These are phyloP conservation scores for Suillus occidentalis DNA, from an alignment of 768 basidiomycete species.

Conservation along the genomic window DNA sequence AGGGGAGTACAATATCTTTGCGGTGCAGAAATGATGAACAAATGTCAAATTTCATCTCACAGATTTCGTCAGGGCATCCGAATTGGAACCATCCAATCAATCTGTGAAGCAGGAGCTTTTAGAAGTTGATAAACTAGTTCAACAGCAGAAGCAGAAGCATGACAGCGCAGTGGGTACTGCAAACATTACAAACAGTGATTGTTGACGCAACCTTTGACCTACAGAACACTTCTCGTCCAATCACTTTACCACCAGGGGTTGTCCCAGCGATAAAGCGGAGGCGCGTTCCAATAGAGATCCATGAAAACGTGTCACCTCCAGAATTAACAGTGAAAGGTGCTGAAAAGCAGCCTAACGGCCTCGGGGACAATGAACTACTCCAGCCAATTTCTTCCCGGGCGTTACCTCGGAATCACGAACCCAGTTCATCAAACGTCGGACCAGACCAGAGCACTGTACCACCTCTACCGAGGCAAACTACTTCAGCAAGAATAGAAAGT, in stretches of 20 bases:
- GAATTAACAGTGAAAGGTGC: slow-evolving; percentile 10
- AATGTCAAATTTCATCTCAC: slow-evolving; percentile 8
- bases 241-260: slow-evolving; percentile 3
- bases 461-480: slow-evolving; percentile 6
- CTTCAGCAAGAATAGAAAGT: slow-evolving; percentile 29
- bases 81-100: slow-evolving; percentile 63
- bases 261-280: slow-evolving; percentile 41
- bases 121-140: slow-evolving; percentile 44
- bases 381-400: slow-evolving; percentile 42
- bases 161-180: slow-evolving; percentile 23
- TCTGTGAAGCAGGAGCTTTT: slow-evolving; percentile 63
- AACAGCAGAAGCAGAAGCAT: slow-evolving; percentile 32
- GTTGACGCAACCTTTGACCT: neutral
- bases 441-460: slow-evolving; percentile 7
- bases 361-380: slow-evolving; percentile 29
- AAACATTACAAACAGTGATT: neutral
- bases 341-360: slow-evolving; percentile 4
- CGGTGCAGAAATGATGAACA: neutral
- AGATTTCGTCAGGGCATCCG: slow-evolving; percentile 65
- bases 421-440: slow-evolving; percentile 18
- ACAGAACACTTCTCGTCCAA: slow-evolving; percentile 13
- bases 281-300: slow-evolving; percentile 63
- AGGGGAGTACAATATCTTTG: slow-evolving; percentile 38
- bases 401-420: slow-evolving; percentile 2
- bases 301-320: slow-evolving; percentile 35